Base-by-base conservation (phyloP, 1,139 yeast species). In the Pichia sp. region DNA sequence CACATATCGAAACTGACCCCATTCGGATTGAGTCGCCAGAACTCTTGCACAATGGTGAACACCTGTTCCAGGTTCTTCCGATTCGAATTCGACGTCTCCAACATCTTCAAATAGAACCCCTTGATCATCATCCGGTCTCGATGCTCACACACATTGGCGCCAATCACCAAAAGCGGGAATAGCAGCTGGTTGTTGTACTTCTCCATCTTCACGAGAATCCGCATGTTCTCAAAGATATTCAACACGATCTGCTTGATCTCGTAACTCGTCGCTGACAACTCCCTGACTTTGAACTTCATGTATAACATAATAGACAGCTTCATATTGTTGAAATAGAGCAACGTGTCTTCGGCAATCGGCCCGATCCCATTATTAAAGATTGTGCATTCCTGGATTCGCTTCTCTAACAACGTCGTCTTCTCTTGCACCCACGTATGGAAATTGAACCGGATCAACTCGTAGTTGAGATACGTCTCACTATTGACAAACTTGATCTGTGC, bases 351-450 rank as follows among this genome's bases (percentile, higher is more conserved):
- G n/a, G 33, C 30, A 15, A 35, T 17, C 9, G 34, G 27, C 11
- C 21, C 36, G 19, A 11, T 40, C 31, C 14, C 40, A 18, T 37
- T 20, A 31, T n/a, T 37, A 20, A 37, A 18, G 11, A 46, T 46
- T 11, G 31, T 17, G 24, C 52, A 48, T 14, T 46, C 42, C 9
- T 33, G 24, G 15, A 57, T 53, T 27, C 45, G 44, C 6, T 47
- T 41, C 34, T 51, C 45, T 19, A 58, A 34, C 9, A 27, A 17
- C 7, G 21, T 15, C 8, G 58, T 47, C 28, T 50, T 40, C 17
- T 34, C 18, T 18, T 58, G 52, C 14, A 56, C 54, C 59, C 60
- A 58, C 27, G 50, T 57, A 45, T 58, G 62, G 33, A 58, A 56
- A 14, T 38, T 42, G 9, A 52, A 42, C 19, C 61, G 36, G 2